Conservation (phyloP, 768 basidiomycete species). For the Pleurotus salmoneostramineus region DNA sequence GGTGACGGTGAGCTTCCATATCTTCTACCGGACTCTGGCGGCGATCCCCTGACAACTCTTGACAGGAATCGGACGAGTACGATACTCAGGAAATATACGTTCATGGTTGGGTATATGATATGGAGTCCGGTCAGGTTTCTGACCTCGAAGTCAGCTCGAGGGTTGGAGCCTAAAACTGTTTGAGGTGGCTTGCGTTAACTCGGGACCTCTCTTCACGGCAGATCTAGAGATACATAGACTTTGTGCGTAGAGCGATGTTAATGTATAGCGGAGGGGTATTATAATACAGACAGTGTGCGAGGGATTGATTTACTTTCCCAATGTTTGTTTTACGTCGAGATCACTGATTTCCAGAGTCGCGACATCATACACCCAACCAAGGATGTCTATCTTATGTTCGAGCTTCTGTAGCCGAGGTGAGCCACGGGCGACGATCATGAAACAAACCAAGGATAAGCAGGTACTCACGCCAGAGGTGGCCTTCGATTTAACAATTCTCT, state of each 20-base stretch:
- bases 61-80: no score
- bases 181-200: no score
- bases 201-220: no score
- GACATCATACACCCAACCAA: conserved; percentile 61
- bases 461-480: neutral
- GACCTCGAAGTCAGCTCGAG: neutral
- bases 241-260: no score
- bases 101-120: conserved; percentile 4
- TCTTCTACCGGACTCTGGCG: neutral
- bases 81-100: neutral
- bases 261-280: no score
- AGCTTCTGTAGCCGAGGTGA: neutral
- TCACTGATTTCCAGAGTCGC: conserved; percentile 47
- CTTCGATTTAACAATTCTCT: neutral
- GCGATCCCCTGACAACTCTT: no score
- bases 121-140: neutral
- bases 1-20: neutral
- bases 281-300: no score
- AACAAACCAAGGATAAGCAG: no score
- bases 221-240: no score
- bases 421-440: neutral
- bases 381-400: conserved; percentile 30
- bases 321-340: conserved; percentile 27
- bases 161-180: neutral
- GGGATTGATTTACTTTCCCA: neutral